Base-by-base conservation (phyloP, 805 yeast species). In the Lipomyces kockii region DNA sequence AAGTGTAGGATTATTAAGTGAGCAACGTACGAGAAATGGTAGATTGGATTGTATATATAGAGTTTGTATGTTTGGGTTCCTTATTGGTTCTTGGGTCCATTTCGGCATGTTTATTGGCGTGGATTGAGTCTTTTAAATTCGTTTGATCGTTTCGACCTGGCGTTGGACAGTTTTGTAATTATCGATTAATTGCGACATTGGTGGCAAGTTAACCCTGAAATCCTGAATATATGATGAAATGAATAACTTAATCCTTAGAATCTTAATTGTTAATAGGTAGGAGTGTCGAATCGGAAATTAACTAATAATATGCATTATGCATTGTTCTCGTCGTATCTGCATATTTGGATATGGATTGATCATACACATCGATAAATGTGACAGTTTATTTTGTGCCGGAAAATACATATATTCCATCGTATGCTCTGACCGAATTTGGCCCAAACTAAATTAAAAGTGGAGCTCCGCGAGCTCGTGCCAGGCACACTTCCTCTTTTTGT, bases 1-100 rank as follows among this genome's bases (percentile, higher is more conserved):
- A 69, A 67, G 39, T 66, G 72, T 52, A 58, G 72, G 62, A 68
- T 69, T 32, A 69, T 69, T 55, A 69, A 69, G 61, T 69, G 34
- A 55, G 22, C 9, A 11, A 17, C 52, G 9, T 37, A 55, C 6
- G 62, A 34, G 37, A 32, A 20, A 34, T 20, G 12, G 35, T 43
- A 12, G 7, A 43, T 1, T 20, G n/a, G 11, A 22, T 22, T 39
- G 37, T 20, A 27, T 37, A 37, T 37, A 37, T 12, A 37, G 43
- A 11, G 6, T 12, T 37, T 12, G 43, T 37, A 37, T 37, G 43
- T 9, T 37, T 37, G 17, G 43, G 2, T 37, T 37, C 43, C 32
- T 37, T 37, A 35, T 11, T 11, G 1, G 39, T 35, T 35, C 39
- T 35, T 27, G 29, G 4, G 2, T 11, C 6, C 11, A n/a, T 43